A percentile compares a stretch with the other conserved stretches of the same genome.
Evolutionary conservation across 2,329 filamentous ascomycete genomes (phyloP).

Genomic region (Aulographum hederae): DNA sequence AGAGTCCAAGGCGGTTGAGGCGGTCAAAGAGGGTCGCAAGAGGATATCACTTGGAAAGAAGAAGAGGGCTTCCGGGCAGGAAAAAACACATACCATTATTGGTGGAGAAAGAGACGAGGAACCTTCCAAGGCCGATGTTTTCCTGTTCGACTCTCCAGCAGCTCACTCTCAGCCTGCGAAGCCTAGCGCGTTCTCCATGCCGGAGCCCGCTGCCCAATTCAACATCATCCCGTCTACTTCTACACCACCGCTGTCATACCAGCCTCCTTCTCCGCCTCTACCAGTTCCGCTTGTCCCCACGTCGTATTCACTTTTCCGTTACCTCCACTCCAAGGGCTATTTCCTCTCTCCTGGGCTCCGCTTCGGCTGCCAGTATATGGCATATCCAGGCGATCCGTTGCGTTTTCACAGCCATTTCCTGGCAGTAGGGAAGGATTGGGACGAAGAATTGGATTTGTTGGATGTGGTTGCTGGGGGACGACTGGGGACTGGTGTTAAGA

Average conservation of each 20-base stretch:
- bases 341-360: conserved; percentile 83
- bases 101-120: conserved; percentile 6
- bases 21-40: conserved; percentile 29
- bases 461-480: conserved; percentile 75
- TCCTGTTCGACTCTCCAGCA: conserved; percentile 12
- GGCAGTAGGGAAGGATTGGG: conserved; percentile 68
- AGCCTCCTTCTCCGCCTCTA: conserved; percentile 4
- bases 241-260: conserved; percentile 3
- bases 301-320: conserved; percentile 60
- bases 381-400: conserved; percentile 87
- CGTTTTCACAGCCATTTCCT: conserved; percentile 93
- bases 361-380: conserved; percentile 86
- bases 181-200: conserved; percentile 2
- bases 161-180: conserved; percentile 5
- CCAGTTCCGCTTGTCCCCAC: conserved; percentile 19
- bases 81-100: conserved; percentile 6
- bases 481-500: conserved; percentile 88
- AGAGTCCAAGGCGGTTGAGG: conserved; percentile 24
- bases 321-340: conserved; percentile 63
- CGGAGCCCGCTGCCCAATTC: conserved; percentile 9
- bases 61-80: conserved; percentile 22
- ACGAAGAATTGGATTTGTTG: conserved; percentile 68
- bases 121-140: no score
- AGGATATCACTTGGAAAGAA: conserved; percentile 19
- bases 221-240: conserved; percentile 24